Conservation (phyloP, 352 stramenopile species). For the Globisporangium uncinulatum region DNA sequence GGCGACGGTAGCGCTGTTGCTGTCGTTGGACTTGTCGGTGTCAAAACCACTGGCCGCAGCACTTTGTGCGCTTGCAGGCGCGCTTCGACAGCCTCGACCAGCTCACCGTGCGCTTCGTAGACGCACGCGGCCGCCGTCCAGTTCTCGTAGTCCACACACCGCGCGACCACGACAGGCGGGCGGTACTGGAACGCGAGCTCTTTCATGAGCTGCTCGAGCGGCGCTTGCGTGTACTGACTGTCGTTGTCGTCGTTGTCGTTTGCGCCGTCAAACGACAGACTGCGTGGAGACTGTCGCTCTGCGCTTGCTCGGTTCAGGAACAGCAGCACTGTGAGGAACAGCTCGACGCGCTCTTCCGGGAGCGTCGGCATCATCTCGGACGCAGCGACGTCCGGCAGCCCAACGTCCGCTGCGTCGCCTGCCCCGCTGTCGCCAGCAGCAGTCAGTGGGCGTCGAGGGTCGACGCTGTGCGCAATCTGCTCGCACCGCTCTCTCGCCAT, state of each 20-base stretch:
- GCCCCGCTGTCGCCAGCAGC: neutral
- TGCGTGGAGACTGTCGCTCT: neutral
- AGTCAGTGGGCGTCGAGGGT: conserved; percentile 18
- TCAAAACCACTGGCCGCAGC: conserved; percentile 9
- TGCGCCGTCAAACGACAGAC: too few relatives aligned
- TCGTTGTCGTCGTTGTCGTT: conserved; percentile 7
- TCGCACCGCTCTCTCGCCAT: conserved; percentile 32
- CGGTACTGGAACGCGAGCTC: conserved; percentile 61
- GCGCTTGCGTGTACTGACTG: conserved; percentile 33
- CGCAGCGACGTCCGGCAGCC: conserved; percentile 23
- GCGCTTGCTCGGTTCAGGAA: conserved; percentile 33
- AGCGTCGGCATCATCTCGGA: conserved; percentile 37
- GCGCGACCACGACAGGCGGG: conserved; percentile 65
- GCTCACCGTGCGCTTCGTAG: conserved; percentile 73
- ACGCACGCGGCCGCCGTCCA: conserved; percentile 72
- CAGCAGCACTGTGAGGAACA: conserved; percentile 69
- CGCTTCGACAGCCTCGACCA: conserved; percentile 82
- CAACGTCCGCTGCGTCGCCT: conserved; percentile 2
- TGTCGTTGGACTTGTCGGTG: neutral
- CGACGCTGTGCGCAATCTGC: conserved; percentile 35
- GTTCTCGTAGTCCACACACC: conserved; percentile 79
- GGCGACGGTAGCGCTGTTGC: conserved; percentile 5
- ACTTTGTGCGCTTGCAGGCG: conserved; percentile 63
- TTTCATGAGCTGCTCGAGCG: conserved; percentile 50
- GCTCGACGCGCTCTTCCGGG: conserved; percentile 60